These are phyloP conservation scores for Ogataea methanolica DNA, from an alignment of 805 yeast genomes.

Conservation along the genomic window DNA sequence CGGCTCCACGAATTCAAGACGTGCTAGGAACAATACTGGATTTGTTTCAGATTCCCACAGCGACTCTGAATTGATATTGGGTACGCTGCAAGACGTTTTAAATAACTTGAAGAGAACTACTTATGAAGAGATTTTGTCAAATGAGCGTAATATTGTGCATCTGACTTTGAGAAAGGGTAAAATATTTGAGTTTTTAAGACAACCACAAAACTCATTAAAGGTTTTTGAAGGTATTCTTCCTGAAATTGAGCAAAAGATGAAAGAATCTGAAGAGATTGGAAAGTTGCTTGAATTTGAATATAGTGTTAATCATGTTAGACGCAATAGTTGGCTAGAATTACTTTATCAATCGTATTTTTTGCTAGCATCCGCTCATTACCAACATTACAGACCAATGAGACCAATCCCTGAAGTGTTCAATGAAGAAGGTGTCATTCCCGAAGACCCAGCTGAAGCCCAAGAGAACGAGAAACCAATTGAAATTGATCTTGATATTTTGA, in stretches of 20 bases:
- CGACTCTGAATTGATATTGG: constrained; percentile 22
- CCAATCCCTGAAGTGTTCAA: constrained; percentile 29
- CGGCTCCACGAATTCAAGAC: constrained; percentile 5
- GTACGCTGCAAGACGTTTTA: constrained; percentile 66
- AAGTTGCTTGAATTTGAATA: constrained; percentile 5
- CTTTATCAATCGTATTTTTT: constrained; percentile 77
- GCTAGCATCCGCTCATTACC: constrained; percentile 69
- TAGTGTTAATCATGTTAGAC: constrained; percentile 16
- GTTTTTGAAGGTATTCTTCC: constrained; percentile 39
- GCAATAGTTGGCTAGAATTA: constrained; percentile 50
- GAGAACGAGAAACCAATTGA: constrained; percentile 19
- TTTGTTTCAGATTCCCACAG: constrained; percentile 5
- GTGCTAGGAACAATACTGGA: constrained; percentile 2
- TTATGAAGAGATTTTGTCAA: constrained; percentile 39
- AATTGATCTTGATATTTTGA: constrained; percentile 21
- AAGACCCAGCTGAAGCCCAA: constrained; percentile 17
- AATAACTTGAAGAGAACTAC: constrained; percentile 58
- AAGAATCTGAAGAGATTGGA: constrained; percentile 5
- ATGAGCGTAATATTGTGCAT: constrained; percentile 45
- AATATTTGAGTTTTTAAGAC: constrained; percentile 51
- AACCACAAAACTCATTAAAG: constrained; percentile 47
- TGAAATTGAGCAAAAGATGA: constrained; percentile 24
- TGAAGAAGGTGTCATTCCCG: constrained; percentile 17
- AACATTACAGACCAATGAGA: constrained; percentile 37
- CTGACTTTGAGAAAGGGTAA: constrained; percentile 61